phyloP scores from a whole-genome alignment of 192 early-diverging fungal species.

The Podila clonocystis region DNA sequence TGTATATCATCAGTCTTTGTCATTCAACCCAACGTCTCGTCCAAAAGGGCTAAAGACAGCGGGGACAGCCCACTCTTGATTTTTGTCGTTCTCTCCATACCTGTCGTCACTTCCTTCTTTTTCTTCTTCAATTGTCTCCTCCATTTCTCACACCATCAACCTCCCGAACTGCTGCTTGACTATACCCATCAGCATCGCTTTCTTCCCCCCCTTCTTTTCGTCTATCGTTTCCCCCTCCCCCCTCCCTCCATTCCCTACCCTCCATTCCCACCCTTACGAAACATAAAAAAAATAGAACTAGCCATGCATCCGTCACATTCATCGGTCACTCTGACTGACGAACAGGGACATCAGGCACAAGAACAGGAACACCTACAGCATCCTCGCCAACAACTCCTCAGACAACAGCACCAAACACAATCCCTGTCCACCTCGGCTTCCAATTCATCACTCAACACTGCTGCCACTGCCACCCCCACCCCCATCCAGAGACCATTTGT shows the following conservation, averaged over 20 bases:
- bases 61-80: background rate
- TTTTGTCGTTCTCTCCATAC: background rate
- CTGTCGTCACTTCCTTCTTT: slow-evolving; percentile 1
- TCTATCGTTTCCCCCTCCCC: background rate
- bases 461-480: slow-evolving; percentile 16
- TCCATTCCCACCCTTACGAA: background rate
- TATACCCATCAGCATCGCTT: background rate
- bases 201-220: background rate
- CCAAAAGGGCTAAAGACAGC: background rate
- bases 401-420: background rate
- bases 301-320: slow-evolving; percentile 25
- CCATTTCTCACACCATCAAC: background rate
- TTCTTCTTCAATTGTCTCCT: too few species aligned
- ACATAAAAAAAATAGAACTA: too few species aligned
- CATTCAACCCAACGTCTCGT: background rate
- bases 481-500: slow-evolving; percentile 22
- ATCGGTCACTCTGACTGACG: slow-evolving; percentile 37
- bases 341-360: slow-evolving; percentile 11
- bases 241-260: background rate
- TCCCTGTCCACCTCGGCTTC: slow-evolving; percentile 16
- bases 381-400: slow-evolving; percentile 9
- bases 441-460: slow-evolving; percentile 31
- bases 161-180: background rate
- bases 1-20: too few species aligned
- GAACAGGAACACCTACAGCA: background rate